Conservation (phyloP, 768 basidiomycete species). For the Boletus vermiculosoides region DNA sequence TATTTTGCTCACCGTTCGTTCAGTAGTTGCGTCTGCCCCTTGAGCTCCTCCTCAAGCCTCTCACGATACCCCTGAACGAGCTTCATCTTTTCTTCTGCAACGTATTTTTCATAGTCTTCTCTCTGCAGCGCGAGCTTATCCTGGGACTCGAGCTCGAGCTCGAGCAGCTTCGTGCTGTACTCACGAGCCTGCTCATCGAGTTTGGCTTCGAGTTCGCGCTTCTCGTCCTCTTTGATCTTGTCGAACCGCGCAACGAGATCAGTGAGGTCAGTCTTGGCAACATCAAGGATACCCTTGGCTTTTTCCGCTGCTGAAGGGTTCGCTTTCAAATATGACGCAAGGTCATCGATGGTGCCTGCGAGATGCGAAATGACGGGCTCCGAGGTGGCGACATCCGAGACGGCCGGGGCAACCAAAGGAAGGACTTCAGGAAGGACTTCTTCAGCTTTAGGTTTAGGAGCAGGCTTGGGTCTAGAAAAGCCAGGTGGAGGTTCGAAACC, state of each 20-base stretch:
- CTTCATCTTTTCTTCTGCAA: constrained; percentile 72
- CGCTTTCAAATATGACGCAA: constrained; percentile 78
- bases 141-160: constrained; percentile 81
- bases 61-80: constrained; percentile 79
- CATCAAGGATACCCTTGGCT: constrained; percentile 72
- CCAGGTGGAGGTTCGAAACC: constrained; percentile 95
- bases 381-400: constrained; percentile 66
- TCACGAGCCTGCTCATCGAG: constrained; percentile 84
- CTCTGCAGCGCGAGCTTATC: constrained; percentile 85
- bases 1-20: constrained; percentile 76
- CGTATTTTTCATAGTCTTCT: constrained; percentile 77
- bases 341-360: constrained; percentile 88
- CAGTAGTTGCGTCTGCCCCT: constrained; percentile 87
- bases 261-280: constrained; percentile 78
- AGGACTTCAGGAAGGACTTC: constrained; percentile 56
- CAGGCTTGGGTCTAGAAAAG: constrained; percentile 60
- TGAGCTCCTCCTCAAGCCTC: constrained; percentile 82
- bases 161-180: constrained; percentile 76
- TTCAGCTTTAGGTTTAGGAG: constrained; percentile 36
- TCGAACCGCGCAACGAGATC: constrained; percentile 75
- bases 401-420: constrained; percentile 78
- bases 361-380: constrained; percentile 95
- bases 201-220: constrained; percentile 55
- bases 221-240: constrained; percentile 77
- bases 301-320: constrained; percentile 67